A percentile compares a stretch with the other conserved stretches of the same genome.
These are phyloP conservation scores for Aspergillus haitiensis DNA, from an alignment of 495 filamentous ascomycete species.

Conservation along the genomic window DNA sequence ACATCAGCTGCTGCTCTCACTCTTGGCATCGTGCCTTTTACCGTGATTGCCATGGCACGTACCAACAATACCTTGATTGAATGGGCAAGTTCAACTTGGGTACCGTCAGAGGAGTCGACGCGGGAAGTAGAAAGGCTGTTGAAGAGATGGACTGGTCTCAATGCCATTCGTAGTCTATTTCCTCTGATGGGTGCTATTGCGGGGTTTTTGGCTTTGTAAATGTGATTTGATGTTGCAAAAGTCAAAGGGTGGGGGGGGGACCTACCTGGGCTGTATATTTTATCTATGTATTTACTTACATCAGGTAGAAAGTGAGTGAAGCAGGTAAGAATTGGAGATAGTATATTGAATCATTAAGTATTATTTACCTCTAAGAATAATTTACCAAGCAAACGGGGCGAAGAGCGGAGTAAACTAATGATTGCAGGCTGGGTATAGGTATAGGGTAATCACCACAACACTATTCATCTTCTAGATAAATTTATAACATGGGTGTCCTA, in stretches of 20 bases:
- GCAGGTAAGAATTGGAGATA: too few species aligned
- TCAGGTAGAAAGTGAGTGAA: too few species aligned
- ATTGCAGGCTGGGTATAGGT: too few species aligned
- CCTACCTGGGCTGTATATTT: background rate
- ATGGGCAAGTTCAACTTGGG: conserved; percentile 17
- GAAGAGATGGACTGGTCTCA: conserved; percentile 38
- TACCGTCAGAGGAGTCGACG: conserved; percentile 22
- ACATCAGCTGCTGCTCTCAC: conserved; percentile 33
- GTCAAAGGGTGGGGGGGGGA: background rate
- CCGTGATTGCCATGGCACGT: conserved; percentile 26
- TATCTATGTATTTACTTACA: background rate
- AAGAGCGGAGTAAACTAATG: too few species aligned
- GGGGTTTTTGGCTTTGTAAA: conserved; percentile 22
- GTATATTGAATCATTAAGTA: too few species aligned
- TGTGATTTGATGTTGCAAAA: background rate
- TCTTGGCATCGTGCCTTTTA: conserved; percentile 41
- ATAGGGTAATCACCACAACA: too few species aligned
- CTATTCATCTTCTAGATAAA: too few species aligned
- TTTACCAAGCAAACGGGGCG: too few species aligned
- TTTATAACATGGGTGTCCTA: too few species aligned
- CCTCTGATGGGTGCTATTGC: conserved; percentile 38
- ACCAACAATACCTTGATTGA: conserved; percentile 32
- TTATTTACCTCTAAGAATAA: too few species aligned
- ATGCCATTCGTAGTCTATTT: conserved; percentile 36
- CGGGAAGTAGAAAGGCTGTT: conserved; percentile 33